Evolutionary conservation across 75 land plant species (phyloP), one percentile per base, ranked within the genome.

Genomic region (Gnetum montanum): DNA sequence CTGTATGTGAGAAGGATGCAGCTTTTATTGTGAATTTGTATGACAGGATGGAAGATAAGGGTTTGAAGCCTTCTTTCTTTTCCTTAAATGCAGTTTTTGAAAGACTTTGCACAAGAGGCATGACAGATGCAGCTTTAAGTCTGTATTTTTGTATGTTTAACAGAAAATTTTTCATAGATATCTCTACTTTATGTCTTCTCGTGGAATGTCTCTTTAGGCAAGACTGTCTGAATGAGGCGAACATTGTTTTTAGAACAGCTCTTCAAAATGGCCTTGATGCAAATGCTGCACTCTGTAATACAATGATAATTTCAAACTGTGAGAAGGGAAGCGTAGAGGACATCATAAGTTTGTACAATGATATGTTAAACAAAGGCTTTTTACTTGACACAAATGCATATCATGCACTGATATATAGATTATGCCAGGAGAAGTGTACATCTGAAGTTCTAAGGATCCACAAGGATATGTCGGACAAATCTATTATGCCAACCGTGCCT

Each of bases 121-220:
- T 63, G 56, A 57, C 44, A 36, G 50, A 74, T 29, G 77, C 77
- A 66, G 83, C 84, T 20, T 59, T 56, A 31, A 49, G 66, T 22
- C 70, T 87, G 44, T n/a, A 81, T 12, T 24, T 44, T 33, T 59
- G 47, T 31, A 72, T 71, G 49, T 56, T 43, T 31, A 58, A 65
- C 43, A 66, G 28, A 20, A 69, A 69, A 7, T 43, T 70, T 43
- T 22, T 23, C 18, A 43, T 72, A 31, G 61, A 73, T 65, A 55
- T 59, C 0, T 43, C 74, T 47, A 73, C 59, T 57, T 85, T 73
- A 36, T 62, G 75, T 33, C 58, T 43, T 10, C 38, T 85, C 20
- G 36, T 89, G 33, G 71, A 79, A 69, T 68, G 65, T 29, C 71
- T 89, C 7, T 85, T 80, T 57, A 89, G 76, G 43, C 70, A 52